phyloP scores from a whole-genome alignment of 2,329 filamentous ascomycete species.

The Lecanosticta acicola region DNA sequence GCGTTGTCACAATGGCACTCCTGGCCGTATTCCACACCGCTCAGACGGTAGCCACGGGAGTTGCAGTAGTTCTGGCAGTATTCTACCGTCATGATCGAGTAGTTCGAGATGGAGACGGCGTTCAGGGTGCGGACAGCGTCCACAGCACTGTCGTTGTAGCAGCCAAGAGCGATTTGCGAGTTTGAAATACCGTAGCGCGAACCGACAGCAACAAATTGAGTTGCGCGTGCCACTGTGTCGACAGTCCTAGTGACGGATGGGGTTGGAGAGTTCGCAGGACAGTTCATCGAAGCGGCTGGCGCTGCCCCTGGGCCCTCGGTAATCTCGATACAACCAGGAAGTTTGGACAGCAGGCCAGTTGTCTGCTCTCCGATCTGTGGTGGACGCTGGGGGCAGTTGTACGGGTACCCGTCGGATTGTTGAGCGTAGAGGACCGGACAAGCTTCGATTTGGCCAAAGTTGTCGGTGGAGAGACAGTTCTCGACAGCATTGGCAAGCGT shows the following conservation, averaged over 20 bases:
- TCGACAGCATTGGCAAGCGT: constrained; percentile 38
- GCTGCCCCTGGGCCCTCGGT: constrained; percentile 29
- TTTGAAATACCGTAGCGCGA: constrained; percentile 19
- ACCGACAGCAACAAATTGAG: constrained; percentile 25
- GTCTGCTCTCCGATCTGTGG: constrained; percentile 29
- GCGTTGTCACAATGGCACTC: constrained; percentile 34
- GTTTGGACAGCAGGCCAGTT: constrained; percentile 25
- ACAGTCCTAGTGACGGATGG: constrained; percentile 26
- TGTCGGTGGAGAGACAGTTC: constrained; percentile 32
- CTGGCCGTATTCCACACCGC: constrained; percentile 30
- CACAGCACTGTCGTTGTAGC: constrained; percentile 32
- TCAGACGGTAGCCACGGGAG: constrained; percentile 25
- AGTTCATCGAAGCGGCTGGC: constrained; percentile 27
- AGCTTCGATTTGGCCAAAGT: constrained; percentile 32
- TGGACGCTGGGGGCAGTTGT: constrained; percentile 31
- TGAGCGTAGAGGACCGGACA: constrained; percentile 31
- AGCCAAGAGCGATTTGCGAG: constrained; percentile 31
- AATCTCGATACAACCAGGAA: constrained; percentile 34
- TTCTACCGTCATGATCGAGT: constrained; percentile 30
- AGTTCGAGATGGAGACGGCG: constrained; percentile 20
- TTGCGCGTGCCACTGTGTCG: constrained; percentile 27
- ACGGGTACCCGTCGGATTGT: constrained; percentile 24
- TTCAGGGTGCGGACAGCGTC: constrained; percentile 25
- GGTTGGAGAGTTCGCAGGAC: constrained; percentile 17
- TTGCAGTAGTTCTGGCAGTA: constrained; percentile 32